Evolutionary conservation across 805 yeast species (phyloP).

Genomic region (Zygotorulaspora danielsina): DNA sequence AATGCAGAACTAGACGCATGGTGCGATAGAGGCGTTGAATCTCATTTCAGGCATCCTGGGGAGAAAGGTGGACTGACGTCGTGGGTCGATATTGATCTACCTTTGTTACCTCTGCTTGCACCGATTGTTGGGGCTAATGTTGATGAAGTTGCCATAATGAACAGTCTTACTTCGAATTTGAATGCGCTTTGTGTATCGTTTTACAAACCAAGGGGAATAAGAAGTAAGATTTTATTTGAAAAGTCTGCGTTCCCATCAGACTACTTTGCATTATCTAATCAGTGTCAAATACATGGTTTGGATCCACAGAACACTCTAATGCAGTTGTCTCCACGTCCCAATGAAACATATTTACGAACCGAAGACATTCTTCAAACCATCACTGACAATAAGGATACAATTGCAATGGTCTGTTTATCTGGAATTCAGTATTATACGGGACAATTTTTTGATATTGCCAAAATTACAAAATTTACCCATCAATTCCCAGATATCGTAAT

Average conservation of each 20-base stretch:
- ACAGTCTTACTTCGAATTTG: constrained; percentile 76
- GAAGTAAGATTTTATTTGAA: constrained; percentile 75
- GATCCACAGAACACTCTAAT: constrained; percentile 54
- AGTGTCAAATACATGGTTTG: constrained; percentile 57
- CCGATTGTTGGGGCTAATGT: constrained; percentile 70
- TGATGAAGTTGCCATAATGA: constrained; percentile 84
- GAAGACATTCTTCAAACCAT: constrained; percentile 58
- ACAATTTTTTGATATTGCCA: constrained; percentile 69
- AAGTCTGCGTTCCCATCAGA: constrained; percentile 91
- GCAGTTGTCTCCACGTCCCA: constrained; percentile 57
- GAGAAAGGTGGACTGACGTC: constrained; percentile 45
- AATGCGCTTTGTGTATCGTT: constrained; percentile 71
- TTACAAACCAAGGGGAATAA: constrained; percentile 54
- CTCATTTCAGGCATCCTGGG: constrained; percentile 72
- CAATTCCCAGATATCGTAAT: constrained; percentile 46
- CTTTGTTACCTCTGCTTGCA: constrained; percentile 63
- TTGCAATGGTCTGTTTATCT: constrained; percentile 74
- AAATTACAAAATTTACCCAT: constrained; percentile 65
- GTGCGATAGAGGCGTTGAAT: constrained; percentile 75
- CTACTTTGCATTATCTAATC: constrained; percentile 75
- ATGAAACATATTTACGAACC: constrained; percentile 54
- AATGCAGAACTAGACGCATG: constrained; percentile 73
- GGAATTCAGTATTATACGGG: constrained; percentile 94
- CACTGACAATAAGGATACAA: constrained; percentile 49
- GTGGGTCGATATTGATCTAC: constrained; percentile 85